phyloP scores from a whole-genome alignment of 352 stramenopile genomes.

The Globisporangium viniferum region DNA sequence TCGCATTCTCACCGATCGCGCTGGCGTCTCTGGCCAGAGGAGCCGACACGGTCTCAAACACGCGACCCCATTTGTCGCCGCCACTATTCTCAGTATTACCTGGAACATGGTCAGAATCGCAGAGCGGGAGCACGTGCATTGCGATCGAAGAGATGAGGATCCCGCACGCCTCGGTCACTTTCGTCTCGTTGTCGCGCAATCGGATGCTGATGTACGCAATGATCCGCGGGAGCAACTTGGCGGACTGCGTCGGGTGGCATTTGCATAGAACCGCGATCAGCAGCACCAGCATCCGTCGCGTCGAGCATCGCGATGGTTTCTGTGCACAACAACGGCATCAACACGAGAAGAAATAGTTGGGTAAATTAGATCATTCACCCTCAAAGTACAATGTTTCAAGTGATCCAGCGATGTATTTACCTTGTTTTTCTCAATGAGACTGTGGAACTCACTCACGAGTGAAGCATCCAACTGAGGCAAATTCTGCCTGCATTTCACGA shows the following conservation, averaged over 20 bases:
- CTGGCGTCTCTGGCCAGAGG: conserved; percentile 41
- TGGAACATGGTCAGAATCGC: not conserved
- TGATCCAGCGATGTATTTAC: conserved; percentile 16
- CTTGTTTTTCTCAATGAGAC: conserved; percentile 62
- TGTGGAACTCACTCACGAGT: conserved; percentile 40
- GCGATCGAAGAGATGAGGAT: conserved; percentile 51
- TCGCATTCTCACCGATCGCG: conserved; percentile 44
- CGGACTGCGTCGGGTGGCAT: conserved; percentile 31
- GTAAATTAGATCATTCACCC: not conserved
- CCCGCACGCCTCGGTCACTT: conserved; percentile 51
- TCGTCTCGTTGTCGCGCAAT: conserved; percentile 50
- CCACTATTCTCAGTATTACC: not conserved
- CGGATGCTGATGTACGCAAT: conserved; percentile 42
- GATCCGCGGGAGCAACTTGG: conserved; percentile 41
- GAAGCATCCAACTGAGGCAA: conserved; percentile 32
- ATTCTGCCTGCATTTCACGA: conserved; percentile 23
- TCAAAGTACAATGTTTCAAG: not conserved
- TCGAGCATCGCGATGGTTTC: conserved; percentile 44
- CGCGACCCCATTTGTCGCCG: not conserved
- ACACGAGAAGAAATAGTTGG: not conserved
- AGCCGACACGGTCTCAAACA: conserved; percentile 34
- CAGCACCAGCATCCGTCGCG: conserved; percentile 56
- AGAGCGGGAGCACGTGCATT: conserved; percentile 41
- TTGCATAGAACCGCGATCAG: conserved; percentile 51
- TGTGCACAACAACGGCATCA: conserved; percentile 14